phyloP scores from a whole-genome alignment of 2,329 filamentous ascomycete genomes.

The Epichloe gansuensis region DNA sequence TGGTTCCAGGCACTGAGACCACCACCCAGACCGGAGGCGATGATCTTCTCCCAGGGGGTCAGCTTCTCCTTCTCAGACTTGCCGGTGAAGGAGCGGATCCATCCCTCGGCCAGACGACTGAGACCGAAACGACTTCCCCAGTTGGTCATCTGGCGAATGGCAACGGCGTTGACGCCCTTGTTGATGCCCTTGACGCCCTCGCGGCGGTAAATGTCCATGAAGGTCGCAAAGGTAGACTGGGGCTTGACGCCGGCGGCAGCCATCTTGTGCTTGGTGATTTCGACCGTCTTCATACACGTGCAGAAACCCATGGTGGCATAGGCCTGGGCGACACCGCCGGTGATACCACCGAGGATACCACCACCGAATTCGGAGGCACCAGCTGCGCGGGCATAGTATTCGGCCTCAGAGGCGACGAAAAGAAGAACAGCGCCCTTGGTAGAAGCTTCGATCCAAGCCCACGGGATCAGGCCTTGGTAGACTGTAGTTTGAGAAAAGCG shows the following conservation, averaged over 20 bases:
- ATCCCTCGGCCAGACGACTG: conserved; percentile 78
- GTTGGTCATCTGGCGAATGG: conserved; percentile 98
- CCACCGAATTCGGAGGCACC: conserved; percentile 79
- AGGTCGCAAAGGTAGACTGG: conserved; percentile 84
- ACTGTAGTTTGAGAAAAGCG: conserved; percentile 56
- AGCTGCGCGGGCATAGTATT: conserved; percentile 77
- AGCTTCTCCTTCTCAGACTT: conserved; percentile 77
- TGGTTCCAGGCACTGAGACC: conserved; percentile 98
- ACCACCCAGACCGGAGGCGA: conserved; percentile 78
- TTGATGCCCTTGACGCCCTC: conserved; percentile 96
- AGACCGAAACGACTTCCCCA: conserved; percentile 96
- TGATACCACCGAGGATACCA: conserved; percentile 85
- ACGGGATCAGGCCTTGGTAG: conserved; percentile 98
- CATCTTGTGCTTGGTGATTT: conserved; percentile 97
- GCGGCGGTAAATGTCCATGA: conserved; percentile 91
- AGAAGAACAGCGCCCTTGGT: conserved; percentile 98
- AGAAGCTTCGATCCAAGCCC: conserved; percentile 99
- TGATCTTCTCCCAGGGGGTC: conserved; percentile 71
- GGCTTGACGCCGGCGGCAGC: conserved; percentile 72
- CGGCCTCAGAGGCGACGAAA: conserved; percentile 96
- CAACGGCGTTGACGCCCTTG: conserved; percentile 95
- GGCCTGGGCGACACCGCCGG: conserved; percentile 89
- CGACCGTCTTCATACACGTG: conserved; percentile 99
- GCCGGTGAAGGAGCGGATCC: conserved; percentile 65
- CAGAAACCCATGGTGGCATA: conserved; percentile 99